Evolutionary conservation across 2,329 filamentous ascomycete species (phyloP), one percentile per base, ranked within the genome.

Genomic region (Verticillium nonalfalfae): DNA sequence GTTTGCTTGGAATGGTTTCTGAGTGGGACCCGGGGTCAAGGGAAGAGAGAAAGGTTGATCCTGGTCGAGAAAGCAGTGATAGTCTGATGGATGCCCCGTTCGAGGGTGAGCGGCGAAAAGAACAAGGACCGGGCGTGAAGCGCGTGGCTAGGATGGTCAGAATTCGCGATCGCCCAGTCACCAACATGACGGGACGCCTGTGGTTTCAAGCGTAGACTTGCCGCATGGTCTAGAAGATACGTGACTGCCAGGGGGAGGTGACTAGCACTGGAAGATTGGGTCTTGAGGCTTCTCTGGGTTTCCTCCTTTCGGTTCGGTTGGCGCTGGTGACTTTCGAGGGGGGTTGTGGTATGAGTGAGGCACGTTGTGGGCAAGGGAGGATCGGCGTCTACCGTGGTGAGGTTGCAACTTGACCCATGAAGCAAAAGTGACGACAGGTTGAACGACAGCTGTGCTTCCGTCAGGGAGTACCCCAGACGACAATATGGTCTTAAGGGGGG

Each of bases 381-480:
- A 63, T 65, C 62, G 60, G 61, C 61, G 57, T 61, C 58, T 59
- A 57, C 34, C 59, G 61, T 63, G 59, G 64, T 39, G 38, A 50
- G 18, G 18, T 52, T 57, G 33, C 38, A 40, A 39, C 31, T 33
- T 18, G 50, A 31, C n/a, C 15, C n/a, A 31, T 18, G 38, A 50
- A 31, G 57, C 36, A 40, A 58, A 57, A n/a, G 39, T 33, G 57
- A 58, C 18, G 38, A 50, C 57, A 58, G 15, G 18, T 31, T 31
- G 56, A 52, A 52, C 45, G 45, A 52, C 45, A 52, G 57, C 57
- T 34, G 21, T 31, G 31, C 39, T 58, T 58, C 35, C 21, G 33
- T 61, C 64, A 62, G 60, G 64, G 64, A 63, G 61, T 31, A 65
- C 61, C 64, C 64, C 58, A 64, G 64, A 65, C 58, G 60, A 33